Evolutionary conservation across 108 stramenopile species (phyloP).

Genomic region (Nitzschia sp.): DNA sequence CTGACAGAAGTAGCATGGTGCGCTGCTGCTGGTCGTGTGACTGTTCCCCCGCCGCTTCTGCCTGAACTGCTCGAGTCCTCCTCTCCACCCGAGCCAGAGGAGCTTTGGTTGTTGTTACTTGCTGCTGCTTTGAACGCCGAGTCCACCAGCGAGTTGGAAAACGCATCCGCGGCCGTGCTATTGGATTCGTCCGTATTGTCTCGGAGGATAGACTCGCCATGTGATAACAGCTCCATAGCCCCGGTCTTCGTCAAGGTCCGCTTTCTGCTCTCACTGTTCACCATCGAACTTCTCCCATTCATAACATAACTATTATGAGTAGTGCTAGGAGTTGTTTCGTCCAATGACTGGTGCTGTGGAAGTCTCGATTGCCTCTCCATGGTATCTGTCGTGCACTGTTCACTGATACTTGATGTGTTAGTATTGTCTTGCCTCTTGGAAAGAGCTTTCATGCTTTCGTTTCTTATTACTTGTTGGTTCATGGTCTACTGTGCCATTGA

Average conservation of each 20-base stretch:
- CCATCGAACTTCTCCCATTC: too few relatives aligned
- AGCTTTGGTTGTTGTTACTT: neutral
- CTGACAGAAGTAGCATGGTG: neutral
- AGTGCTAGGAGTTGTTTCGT: too few relatives aligned
- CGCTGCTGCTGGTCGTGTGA: too few relatives aligned
- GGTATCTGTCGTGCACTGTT: neutral
- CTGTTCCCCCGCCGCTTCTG: neutral
- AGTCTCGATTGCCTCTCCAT: neutral
- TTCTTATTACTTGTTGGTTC: neutral
- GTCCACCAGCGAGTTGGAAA: slow-evolving; percentile 16
- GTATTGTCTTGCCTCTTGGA: neutral
- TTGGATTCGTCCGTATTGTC: neutral
- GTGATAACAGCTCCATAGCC: too few relatives aligned
- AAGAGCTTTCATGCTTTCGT: neutral
- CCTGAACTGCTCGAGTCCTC: neutral
- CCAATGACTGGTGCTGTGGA: neutral
- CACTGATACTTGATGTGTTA: too few relatives aligned
- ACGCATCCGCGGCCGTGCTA: slow-evolving; percentile 1
- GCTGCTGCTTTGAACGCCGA: slow-evolving; percentile 39
- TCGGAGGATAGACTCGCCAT: neutral
- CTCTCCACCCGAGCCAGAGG: neutral
- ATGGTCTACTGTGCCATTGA: too few relatives aligned
- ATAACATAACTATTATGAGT: too few relatives aligned
- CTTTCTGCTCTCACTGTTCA: too few relatives aligned
- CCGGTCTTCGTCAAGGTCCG: too few relatives aligned